Evolutionary conservation across 257 asterid species (phyloP), one percentile per base, ranked within the genome.

Genomic region (Lycium barbarum): DNA sequence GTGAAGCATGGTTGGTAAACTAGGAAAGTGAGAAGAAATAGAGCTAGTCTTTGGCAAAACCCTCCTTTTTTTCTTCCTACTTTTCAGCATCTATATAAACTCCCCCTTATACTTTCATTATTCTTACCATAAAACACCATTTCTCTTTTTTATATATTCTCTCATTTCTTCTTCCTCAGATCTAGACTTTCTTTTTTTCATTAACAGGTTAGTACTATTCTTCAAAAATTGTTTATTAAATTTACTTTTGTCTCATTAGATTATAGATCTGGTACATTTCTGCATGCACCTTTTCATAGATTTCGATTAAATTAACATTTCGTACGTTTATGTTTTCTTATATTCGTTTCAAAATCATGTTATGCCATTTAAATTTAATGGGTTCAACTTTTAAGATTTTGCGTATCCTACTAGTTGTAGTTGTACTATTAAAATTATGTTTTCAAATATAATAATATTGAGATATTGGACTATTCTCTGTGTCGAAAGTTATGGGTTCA

Each of bases 51-150:
- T 53, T 53, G 2, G 82, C 9, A 14, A 15, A 1, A 2, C 65
- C 49, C 65, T 47, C 8, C 33, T 26, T 3, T 15, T 78, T 33
- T 51, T 53, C 14, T 63, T 76, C 82, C 82, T 76, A 53, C 65
- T 51, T 22, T 53, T 78, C 49, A 26, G 65, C 65, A 26, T 78
- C 65, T 78, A 78, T 78, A 78, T 7, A 78, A 53, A 78, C 82
- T 78, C 82, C 82, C 65, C 49, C 82, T 65, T 47, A 7, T 13
- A 15, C 33, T 53, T 10, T 26, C 73, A 26, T 14, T 0, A 35
- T 36, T 66, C 47, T 33, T 9, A 6, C 11, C 65, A 53, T 51
- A 13, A 17, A 15, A 35, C 40, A 5, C 57, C 0, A n/a, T 43
- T 3, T 20, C 63, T 47, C 61, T 43, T 40, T 40, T 17, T 17